Evolutionary conservation across 2,329 filamentous ascomycete species (phyloP), one percentile per base, ranked within the genome.

Genomic region (Aspergillus persii): DNA sequence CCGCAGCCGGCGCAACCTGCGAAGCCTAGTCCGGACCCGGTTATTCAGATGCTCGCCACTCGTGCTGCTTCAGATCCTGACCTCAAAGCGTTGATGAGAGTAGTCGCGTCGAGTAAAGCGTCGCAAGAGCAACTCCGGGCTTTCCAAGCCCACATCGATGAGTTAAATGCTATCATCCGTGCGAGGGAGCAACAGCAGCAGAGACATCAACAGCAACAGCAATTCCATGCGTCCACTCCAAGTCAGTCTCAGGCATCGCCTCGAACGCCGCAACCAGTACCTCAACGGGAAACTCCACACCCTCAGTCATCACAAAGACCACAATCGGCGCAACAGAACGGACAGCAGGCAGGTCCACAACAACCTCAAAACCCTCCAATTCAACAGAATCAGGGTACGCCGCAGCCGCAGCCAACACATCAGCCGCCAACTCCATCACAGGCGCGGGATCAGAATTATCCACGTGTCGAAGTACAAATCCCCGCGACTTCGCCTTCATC

Each of bases 21-120:
- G 5, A 79, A 80, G 63, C 74, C 77, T 5, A 80, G 77, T 50
- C 74, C 78, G 8, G 80, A 82, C 60, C 80, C 80, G 8, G 80
- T 82, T 39, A 82, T 82, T 62, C 80, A 81, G 58, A 81, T 81
- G 79, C 71, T 82, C 51, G 80, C 80, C n/a, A 80, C 79, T 8
- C 73, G 79, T 61, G 80, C 80, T 27, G 79, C 80, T 4, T 75
- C 78, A 8, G 78, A 82, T 61, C 77, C 77, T 4, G 77, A 80
- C 51, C 66, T 82, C 39, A 82, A 82, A 62, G 78, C 78, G 4
- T 65, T 82, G 64, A 82, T 82, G 80, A 75, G 79, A 59, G 74
- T 82, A 15, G 80, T 82, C 29, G 80, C 80, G 3, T 79, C 78
- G 5, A 81, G 79, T 58, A 76, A 80, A 63, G 80, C 80, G 11